These are phyloP conservation scores for Begonia fuchsioides DNA, from an alignment of 306 rosid genomes.

Conservation along the genomic window DNA sequence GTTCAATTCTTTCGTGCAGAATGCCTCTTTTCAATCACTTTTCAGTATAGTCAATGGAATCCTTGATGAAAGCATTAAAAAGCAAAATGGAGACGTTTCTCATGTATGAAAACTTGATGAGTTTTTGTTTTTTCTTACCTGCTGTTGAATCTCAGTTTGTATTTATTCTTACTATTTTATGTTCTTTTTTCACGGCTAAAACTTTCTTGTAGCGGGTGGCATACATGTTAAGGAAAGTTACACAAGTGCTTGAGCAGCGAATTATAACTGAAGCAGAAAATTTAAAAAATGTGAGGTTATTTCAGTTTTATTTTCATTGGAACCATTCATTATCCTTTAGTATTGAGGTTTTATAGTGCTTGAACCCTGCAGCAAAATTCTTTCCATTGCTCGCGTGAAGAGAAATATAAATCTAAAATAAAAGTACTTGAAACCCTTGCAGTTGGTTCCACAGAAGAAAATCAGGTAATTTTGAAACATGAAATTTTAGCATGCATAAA, in stretches of 20 bases:
- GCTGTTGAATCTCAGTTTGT: background rate
- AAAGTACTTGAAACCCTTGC: slow-evolving; percentile 79
- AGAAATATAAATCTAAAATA: slow-evolving; percentile 58
- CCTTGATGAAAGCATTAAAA: slow-evolving; percentile 48
- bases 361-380: background rate
- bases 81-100: slow-evolving; percentile 51
- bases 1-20: slow-evolving; percentile 36
- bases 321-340: no score
- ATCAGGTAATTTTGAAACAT: slow-evolving; percentile 35
- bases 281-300: slow-evolving; percentile 51
- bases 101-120: slow-evolving; percentile 42
- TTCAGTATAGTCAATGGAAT: slow-evolving; percentile 46
- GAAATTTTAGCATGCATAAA: background rate
- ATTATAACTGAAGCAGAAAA: slow-evolving; percentile 51
- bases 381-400: slow-evolving; percentile 36
- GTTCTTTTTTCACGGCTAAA: slow-evolving; percentile 8
- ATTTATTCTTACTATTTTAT: slow-evolving; percentile 1
- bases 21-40: slow-evolving; percentile 51
- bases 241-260: slow-evolving; percentile 65
- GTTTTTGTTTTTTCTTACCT: slow-evolving; percentile 5
- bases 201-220: slow-evolving; percentile 47
- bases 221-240: slow-evolving; percentile 53
- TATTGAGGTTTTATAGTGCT: background rate
- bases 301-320: background rate
- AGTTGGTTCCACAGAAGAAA: slow-evolving; percentile 63